phyloP scores from a whole-genome alignment of 2,329 filamentous ascomycete species.

The Monilinia vaccinii-corymbosi region DNA sequence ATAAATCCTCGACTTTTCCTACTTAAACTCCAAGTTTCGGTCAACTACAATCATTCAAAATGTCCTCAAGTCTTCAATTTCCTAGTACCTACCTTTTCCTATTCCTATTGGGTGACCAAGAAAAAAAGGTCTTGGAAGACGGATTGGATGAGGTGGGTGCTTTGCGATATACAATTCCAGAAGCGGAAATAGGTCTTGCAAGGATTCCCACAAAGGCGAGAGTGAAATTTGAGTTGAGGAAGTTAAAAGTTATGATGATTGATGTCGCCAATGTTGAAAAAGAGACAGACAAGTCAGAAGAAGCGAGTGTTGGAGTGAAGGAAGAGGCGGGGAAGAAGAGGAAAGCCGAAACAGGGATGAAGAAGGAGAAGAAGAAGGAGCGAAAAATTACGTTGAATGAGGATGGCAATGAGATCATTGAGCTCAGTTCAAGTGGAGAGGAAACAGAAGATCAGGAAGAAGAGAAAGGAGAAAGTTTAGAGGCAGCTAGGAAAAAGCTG shows the following conservation, averaged over 20 bases:
- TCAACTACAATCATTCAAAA: not conserved
- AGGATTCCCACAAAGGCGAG: constrained; percentile 61
- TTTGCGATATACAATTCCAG: constrained; percentile 52
- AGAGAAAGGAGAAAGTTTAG: not conserved
- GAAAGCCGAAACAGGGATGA: not conserved
- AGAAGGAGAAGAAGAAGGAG: constrained; percentile 32
- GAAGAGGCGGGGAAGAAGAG: not conserved
- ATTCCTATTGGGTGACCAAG: constrained; percentile 22
- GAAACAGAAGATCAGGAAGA: constrained; percentile 29
- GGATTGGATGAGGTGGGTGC: constrained; percentile 48
- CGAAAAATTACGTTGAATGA: constrained; percentile 16
- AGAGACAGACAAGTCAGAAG: not conserved
- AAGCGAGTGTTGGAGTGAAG: not conserved
- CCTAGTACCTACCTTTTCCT: constrained; percentile 55
- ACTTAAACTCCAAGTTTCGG: not conserved
- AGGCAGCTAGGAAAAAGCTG: constrained; percentile 1
- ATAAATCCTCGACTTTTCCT: not conserved
- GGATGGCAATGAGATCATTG: constrained; percentile 18
- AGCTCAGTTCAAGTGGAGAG: constrained; percentile 28
- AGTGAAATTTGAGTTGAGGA: constrained; percentile 33
- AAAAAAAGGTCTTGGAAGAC: constrained; percentile 55
- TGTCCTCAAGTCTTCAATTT: constrained; percentile 12
- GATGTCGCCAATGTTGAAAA: not conserved
- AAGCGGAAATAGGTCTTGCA: constrained; percentile 67
- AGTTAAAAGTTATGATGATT: not conserved